Percentiles rank a stretch among this genome's conserved stretches.
Conservation (phyloP, 345 rosid species). For the Atalantia buxifolia region DNA sequence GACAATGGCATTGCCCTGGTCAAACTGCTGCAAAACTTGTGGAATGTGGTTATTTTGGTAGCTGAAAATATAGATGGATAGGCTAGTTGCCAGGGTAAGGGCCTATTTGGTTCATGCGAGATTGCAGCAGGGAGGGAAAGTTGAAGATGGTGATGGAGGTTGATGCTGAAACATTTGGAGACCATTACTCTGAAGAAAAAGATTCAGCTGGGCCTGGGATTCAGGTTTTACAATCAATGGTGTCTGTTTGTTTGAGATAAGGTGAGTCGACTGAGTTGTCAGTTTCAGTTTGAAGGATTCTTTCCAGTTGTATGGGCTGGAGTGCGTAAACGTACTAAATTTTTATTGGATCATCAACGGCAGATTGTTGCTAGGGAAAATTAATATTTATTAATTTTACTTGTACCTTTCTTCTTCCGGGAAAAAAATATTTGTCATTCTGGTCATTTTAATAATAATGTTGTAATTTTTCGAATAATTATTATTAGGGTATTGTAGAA, state of each 20-base stretch:
- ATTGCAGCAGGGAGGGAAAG: slow-evolving; percentile 21
- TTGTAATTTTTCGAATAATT: too few relatives aligned
- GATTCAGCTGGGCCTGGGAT: slow-evolving; percentile 22
- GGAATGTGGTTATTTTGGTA: slow-evolving; percentile 8
- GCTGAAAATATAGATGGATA: slow-evolving; percentile 12
- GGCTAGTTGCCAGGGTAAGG: neutral
- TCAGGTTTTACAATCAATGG: slow-evolving; percentile 31
- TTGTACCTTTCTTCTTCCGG: too few relatives aligned
- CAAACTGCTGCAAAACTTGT: neutral
- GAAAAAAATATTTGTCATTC: too few relatives aligned
- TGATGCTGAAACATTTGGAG: slow-evolving; percentile 46
- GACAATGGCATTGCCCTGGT: slow-evolving; percentile 28
- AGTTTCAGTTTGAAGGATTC: neutral
- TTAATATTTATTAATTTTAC: too few relatives aligned
- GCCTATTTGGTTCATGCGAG: slow-evolving; percentile 12
- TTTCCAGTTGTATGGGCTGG: too few relatives aligned
- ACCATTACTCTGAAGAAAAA: slow-evolving; percentile 36
- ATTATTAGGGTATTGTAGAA: too few relatives aligned
- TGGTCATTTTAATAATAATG: too few relatives aligned
- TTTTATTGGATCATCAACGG: too few relatives aligned
- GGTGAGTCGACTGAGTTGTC: slow-evolving; percentile 15
- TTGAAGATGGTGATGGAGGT: slow-evolving; percentile 40
- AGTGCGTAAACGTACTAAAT: too few relatives aligned
- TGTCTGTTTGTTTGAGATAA: slow-evolving; percentile 20
- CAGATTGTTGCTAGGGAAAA: too few relatives aligned